Percentiles rank a stretch among this genome's conserved stretches.
Conservation (phyloP, 1,284 basidiomycete genomes). For the Pseudozyma tsukubaensis region DNA sequence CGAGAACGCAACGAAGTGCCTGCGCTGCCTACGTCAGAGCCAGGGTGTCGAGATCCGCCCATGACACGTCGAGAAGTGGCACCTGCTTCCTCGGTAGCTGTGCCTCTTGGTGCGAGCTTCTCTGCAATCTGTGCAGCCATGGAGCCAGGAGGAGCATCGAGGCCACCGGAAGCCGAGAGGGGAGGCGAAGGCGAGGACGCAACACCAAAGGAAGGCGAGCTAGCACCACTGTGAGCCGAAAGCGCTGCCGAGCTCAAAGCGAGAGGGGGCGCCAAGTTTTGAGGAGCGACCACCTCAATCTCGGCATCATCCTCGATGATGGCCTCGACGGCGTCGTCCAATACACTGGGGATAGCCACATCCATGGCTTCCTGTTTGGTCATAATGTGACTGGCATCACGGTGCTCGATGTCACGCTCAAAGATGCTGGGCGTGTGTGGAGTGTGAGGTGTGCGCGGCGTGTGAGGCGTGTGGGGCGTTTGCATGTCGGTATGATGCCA, state of each 20-base stretch:
- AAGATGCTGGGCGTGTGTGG: constrained; percentile 58
- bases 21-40: constrained; percentile 44
- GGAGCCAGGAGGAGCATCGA: constrained; percentile 58
- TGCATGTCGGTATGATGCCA: constrained; percentile 22
- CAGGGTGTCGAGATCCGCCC: constrained; percentile 32
- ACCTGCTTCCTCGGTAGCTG: constrained; percentile 4
- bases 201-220: constrained; percentile 34
- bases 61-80: constrained; percentile 15
- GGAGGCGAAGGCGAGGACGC: constrained; percentile 53
- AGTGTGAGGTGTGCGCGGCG: constrained; percentile 23
- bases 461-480: constrained; percentile 17
- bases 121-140: constrained; percentile 64
- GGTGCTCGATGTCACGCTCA: constrained; percentile 65
- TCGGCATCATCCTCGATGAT: constrained; percentile 58
- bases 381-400: constrained; percentile 57
- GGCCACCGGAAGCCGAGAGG: constrained; percentile 33
- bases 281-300: constrained; percentile 63
- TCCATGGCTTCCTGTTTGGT: constrained; percentile 65
- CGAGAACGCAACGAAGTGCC: constrained; percentile 47
- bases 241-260: constrained; percentile 55
- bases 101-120: constrained; percentile 32
- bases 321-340: constrained; percentile 66
- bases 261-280: constrained; percentile 48
- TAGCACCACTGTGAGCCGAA: constrained; percentile 51
- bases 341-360: constrained; percentile 62